A percentile compares a stretch with the other conserved stretches of the same genome.
These are phyloP conservation scores for Kodamaea restingae DNA, from an alignment of 805 yeast genomes.

Conservation along the genomic window DNA sequence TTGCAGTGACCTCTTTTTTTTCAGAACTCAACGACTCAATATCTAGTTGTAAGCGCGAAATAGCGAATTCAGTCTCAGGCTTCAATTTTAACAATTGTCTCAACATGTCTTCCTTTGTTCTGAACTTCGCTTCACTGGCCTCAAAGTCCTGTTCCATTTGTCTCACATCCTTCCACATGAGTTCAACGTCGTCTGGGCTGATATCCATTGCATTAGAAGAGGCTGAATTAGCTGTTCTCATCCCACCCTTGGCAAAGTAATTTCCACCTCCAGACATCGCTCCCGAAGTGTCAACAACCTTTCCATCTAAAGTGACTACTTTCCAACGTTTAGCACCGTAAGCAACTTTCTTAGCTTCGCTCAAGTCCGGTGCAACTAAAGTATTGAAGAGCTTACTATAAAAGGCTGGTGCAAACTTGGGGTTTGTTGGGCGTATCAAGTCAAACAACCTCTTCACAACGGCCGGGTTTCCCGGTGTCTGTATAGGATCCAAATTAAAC, in stretches of 20 bases:
- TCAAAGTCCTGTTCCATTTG: conserved; percentile 54
- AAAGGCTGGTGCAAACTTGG: conserved; percentile 78
- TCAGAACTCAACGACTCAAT: conserved; percentile 58
- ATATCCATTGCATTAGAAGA: conserved; percentile 27
- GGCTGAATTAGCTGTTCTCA: conserved; percentile 51
- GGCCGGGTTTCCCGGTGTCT: conserved; percentile 61
- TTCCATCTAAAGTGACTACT: conserved; percentile 91
- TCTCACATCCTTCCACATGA: conserved; percentile 48
- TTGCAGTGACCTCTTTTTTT: conserved; percentile 41
- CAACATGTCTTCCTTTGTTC: conserved; percentile 58
- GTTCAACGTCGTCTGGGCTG: conserved; percentile 53
- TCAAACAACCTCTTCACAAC: conserved; percentile 82
- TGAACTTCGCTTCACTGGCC: conserved; percentile 45
- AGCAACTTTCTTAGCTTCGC: conserved; percentile 84
- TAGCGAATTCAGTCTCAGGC: conserved; percentile 63
- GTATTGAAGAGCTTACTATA: conserved; percentile 85
- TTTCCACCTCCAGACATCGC: conserved; percentile 97
- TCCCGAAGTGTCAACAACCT: conserved; percentile 87
- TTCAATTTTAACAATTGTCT: conserved; percentile 56
- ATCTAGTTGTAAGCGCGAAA: conserved; percentile 60
- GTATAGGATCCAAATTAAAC: conserved; percentile 53
- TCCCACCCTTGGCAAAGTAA: conserved; percentile 64
- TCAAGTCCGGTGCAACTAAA: conserved; percentile 72
- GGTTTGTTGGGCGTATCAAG: conserved; percentile 62
- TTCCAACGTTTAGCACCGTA: conserved; percentile 76